phyloP scores from a whole-genome alignment of 805 yeast species.

The Metschnikowia koreensis region DNA sequence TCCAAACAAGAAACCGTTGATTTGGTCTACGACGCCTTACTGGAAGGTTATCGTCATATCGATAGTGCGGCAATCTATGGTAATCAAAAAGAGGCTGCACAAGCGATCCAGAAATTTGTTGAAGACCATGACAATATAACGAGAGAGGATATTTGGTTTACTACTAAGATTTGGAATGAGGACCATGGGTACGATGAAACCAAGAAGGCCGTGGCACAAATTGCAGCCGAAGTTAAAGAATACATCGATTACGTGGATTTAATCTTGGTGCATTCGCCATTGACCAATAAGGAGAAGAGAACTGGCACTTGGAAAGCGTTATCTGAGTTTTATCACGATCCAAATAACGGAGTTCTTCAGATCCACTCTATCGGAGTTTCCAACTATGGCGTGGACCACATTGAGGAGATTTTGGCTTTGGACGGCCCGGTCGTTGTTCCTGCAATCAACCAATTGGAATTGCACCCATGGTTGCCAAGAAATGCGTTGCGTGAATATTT shows the following conservation, averaged over 20 bases:
- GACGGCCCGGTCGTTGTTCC: slow-evolving; percentile 48
- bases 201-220: slow-evolving; percentile 53
- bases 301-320: slow-evolving; percentile 68
- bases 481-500: slow-evolving; percentile 62
- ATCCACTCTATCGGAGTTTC: slow-evolving; percentile 76
- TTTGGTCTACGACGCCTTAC: slow-evolving; percentile 55
- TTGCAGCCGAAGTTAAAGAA: slow-evolving; percentile 48
- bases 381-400: slow-evolving; percentile 59
- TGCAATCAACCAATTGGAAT: slow-evolving; percentile 77
- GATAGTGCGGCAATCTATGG: slow-evolving; percentile 70
- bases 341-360: slow-evolving; percentile 50
- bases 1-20: slow-evolving; percentile 37
- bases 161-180: slow-evolving; percentile 31
- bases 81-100: slow-evolving; percentile 61
- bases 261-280: slow-evolving; percentile 54
- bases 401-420: slow-evolving; percentile 61
- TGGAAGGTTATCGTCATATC: slow-evolving; percentile 68
- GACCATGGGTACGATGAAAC: slow-evolving; percentile 50
- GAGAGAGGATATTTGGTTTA: slow-evolving; percentile 37
- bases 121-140: slow-evolving; percentile 33
- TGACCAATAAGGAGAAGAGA: slow-evolving; percentile 37
- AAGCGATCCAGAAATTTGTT: slow-evolving; percentile 56
- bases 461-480: slow-evolving; percentile 81
- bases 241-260: slow-evolving; percentile 40
- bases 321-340: slow-evolving; percentile 61